Conservation (phyloP, 768 basidiomycete species). For the Cubamyces lactineus region DNA sequence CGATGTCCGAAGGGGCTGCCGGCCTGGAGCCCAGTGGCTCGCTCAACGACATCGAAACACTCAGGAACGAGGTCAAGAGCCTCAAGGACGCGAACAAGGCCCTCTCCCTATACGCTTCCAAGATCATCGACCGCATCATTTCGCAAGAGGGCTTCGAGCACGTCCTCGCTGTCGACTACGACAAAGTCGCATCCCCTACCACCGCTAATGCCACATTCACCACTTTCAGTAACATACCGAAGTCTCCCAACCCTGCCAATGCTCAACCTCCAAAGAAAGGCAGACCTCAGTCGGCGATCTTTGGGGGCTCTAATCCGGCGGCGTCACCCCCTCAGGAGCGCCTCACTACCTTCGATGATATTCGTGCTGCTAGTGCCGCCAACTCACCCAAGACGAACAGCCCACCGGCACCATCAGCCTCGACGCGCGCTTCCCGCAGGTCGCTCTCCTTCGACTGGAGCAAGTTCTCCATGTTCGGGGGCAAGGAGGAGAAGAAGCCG, state of each 20-base stretch:
- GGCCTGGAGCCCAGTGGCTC: slow-evolving; percentile 49
- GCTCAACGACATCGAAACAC: slow-evolving; percentile 66
- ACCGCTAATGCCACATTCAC: slow-evolving; percentile 38
- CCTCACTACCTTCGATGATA: slow-evolving; percentile 40
- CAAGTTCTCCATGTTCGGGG: slow-evolving; percentile 69
- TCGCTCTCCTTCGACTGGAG: slow-evolving; percentile 89
- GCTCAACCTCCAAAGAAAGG: slow-evolving; percentile 41
- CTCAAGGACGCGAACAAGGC: slow-evolving; percentile 97
- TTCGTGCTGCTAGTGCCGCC: slow-evolving; percentile 21
- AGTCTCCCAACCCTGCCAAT: slow-evolving; percentile 31
- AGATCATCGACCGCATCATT: slow-evolving; percentile 98
- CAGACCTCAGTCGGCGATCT: slow-evolving; percentile 65
- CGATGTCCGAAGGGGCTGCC: slow-evolving; percentile 40
- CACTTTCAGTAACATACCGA: slow-evolving; percentile 29
- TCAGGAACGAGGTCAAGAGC: slow-evolving; percentile 86
- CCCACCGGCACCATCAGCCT: slow-evolving; percentile 28
- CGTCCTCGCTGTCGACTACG: slow-evolving; percentile 91
- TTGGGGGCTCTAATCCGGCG: slow-evolving; percentile 30
- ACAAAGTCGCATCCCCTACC: slow-evolving; percentile 52
- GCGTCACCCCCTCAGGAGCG: slow-evolving; percentile 36
- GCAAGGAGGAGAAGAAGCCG: slow-evolving; percentile 61
- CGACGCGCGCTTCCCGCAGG: slow-evolving; percentile 55
- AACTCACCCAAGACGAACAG: slow-evolving; percentile 28
- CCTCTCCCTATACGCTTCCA: slow-evolving; percentile 91
- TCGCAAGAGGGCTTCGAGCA: slow-evolving; percentile 97